These are phyloP conservation scores for Knufia petricola DNA, from an alignment of 2,329 filamentous ascomycete species.

Conservation along the genomic window DNA sequence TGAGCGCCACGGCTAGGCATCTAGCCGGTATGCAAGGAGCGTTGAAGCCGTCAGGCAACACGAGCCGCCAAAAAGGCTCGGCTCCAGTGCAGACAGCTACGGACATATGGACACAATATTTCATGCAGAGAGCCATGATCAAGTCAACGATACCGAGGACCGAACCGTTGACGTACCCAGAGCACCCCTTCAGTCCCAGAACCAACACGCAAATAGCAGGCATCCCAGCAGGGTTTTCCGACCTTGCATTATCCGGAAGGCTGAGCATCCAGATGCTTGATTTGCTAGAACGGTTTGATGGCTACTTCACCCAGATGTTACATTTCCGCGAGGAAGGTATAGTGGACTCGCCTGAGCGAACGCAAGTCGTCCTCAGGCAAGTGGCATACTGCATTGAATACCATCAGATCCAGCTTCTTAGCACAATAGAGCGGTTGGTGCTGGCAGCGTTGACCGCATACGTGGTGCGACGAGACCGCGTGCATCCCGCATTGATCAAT, in stretches of 20 bases:
- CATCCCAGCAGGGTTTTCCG: constrained; percentile 11
- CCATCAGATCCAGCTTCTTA: not conserved
- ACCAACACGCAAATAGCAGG: constrained; percentile 6
- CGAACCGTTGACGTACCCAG: constrained; percentile 8
- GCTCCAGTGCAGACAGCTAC: not conserved
- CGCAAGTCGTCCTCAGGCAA: not conserved
- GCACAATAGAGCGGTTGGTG: not conserved
- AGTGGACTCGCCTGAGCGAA: not conserved
- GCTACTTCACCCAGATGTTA: not conserved
- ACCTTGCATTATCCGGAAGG: constrained; percentile 8
- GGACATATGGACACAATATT: not conserved
- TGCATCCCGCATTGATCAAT: not conserved
- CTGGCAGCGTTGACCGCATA: not conserved
- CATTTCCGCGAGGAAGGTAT: not conserved
- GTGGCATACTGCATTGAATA: constrained; percentile 1
- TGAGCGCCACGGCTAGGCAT: not conserved
- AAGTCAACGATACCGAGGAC: not conserved
- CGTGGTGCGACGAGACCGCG: not conserved
- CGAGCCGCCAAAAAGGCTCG: not conserved
- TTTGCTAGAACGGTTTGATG: constrained; percentile 6
- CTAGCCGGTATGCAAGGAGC: not conserved
- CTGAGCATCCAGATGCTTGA: constrained; percentile 8
- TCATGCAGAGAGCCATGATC: not conserved
- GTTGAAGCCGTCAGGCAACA: not conserved
- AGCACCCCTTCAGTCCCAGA: constrained; percentile 10